Conservation (phyloP, 1,284 basidiomycete species). For the Phenoliferia sp. region DNA sequence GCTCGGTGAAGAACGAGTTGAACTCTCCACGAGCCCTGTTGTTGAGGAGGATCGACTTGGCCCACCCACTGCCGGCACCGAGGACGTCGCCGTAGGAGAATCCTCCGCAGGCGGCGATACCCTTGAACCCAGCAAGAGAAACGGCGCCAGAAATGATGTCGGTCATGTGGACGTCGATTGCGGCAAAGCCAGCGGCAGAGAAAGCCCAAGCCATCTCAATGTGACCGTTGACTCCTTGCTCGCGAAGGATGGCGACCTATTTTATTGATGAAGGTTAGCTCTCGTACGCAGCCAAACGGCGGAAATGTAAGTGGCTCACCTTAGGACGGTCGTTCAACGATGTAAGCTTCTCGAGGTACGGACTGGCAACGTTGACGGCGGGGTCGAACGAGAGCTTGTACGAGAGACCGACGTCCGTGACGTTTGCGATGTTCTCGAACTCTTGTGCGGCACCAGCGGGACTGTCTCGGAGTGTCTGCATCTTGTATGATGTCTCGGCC, state of each 20-base stretch:
- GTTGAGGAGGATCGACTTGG: constrained; percentile 84
- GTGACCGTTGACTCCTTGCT: constrained; percentile 98
- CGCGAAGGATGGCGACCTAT: constrained; percentile 83
- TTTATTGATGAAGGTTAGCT: not conserved
- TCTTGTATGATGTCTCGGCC: constrained; percentile 89
- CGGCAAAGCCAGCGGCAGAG: constrained; percentile 83
- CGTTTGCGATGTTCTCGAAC: constrained; percentile 67
- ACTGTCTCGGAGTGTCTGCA: constrained; percentile 87
- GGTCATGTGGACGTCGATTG: constrained; percentile 96
- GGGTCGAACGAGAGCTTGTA: constrained; percentile 70
- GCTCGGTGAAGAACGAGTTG: constrained; percentile 64
- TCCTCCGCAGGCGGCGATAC: constrained; percentile 91
- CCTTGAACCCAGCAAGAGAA: constrained; percentile 66
- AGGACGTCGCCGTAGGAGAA: constrained; percentile 99
- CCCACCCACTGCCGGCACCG: constrained; percentile 97
- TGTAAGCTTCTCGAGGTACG: constrained; percentile 32
- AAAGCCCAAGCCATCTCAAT: constrained; percentile 99
- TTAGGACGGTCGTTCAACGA: constrained; percentile 59
- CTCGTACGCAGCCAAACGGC: not conserved
- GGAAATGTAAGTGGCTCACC: constrained; percentile 6
- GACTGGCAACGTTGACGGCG: constrained; percentile 33
- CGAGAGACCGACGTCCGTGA: constrained; percentile 62
- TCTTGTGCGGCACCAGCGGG: constrained; percentile 74
- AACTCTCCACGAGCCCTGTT: constrained; percentile 69
- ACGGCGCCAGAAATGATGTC: constrained; percentile 76